phyloP scores from a whole-genome alignment of 352 stramenopile genomes.

The Globisporangium lucens region DNA sequence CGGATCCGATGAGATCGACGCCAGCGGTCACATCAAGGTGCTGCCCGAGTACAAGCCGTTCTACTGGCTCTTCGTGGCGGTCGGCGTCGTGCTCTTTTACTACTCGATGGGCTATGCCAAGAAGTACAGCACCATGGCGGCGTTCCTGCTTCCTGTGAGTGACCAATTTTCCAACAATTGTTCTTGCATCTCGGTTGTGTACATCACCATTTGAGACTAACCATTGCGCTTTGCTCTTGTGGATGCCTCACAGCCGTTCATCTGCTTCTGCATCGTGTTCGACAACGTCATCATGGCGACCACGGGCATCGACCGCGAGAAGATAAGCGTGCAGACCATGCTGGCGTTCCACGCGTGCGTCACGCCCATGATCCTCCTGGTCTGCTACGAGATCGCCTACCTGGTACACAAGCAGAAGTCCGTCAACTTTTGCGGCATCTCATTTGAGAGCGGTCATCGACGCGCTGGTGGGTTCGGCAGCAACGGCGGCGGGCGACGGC shows the following conservation, averaged over 20 bases:
- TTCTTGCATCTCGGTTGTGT: neutral
- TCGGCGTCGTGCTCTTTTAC: conserved; percentile 66
- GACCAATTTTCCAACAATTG: neutral
- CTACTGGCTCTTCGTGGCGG: conserved; percentile 67
- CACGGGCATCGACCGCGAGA: conserved; percentile 60
- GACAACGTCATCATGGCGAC: conserved; percentile 82
- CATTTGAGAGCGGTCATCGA: conserved; percentile 74
- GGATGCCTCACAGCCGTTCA: conserved; percentile 51
- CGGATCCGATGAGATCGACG: conserved; percentile 1
- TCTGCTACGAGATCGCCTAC: conserved; percentile 90
- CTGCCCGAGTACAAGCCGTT: conserved; percentile 47
- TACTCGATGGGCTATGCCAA: conserved; percentile 67
- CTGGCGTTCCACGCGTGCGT: conserved; percentile 81
- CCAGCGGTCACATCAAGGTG: conserved; percentile 43
- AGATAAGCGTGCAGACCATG: conserved; percentile 60
- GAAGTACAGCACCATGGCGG: conserved; percentile 70
- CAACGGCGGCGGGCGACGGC: conserved; percentile 15
- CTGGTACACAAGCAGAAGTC: conserved; percentile 89
- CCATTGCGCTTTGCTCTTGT: neutral
- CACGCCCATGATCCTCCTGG: conserved; percentile 80
- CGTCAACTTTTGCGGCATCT: conserved; percentile 90
- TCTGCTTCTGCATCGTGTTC: conserved; percentile 75
- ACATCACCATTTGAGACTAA: conserved; percentile 1
- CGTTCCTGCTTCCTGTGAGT: conserved; percentile 75
- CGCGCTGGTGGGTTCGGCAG: conserved; percentile 14